Conservation (phyloP, 2,329 filamentous ascomycete genomes). For the Chrysoporthe puriensis region DNA sequence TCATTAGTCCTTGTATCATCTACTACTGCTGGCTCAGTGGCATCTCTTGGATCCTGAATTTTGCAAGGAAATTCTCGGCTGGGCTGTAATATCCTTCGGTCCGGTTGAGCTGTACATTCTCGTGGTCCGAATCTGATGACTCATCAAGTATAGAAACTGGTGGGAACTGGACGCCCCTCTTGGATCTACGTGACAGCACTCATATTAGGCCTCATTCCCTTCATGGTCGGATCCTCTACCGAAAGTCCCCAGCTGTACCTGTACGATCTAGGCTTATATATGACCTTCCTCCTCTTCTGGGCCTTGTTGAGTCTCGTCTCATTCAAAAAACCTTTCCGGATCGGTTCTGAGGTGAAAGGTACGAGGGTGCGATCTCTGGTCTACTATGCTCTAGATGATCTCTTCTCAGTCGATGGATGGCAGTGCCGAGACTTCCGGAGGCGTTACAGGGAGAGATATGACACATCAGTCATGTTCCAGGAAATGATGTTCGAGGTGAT, state of each 20-base stretch:
- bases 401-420: constrained; percentile 26
- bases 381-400: constrained; percentile 25
- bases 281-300: constrained; percentile 20
- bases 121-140: constrained; percentile 21
- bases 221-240: constrained; percentile 19
- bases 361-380: constrained; percentile 22
- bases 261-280: constrained; percentile 21
- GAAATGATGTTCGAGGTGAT: constrained; percentile 26
- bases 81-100: constrained; percentile 58
- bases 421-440: constrained; percentile 20
- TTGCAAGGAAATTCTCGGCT: constrained; percentile 60
- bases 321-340: constrained; percentile 19
- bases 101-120: constrained; percentile 37
- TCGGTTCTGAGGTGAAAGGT: constrained; percentile 17
- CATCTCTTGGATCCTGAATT: background rate
- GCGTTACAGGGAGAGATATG: constrained; percentile 24
- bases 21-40: constrained; percentile 25
- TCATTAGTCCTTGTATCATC: constrained; percentile 26
- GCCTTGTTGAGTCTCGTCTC: constrained; percentile 19
- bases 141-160: constrained; percentile 14
- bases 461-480: constrained; percentile 20
- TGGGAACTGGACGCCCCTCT: constrained; percentile 27
- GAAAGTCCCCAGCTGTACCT: constrained; percentile 21
- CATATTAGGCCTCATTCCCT: constrained; percentile 15
- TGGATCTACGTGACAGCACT: constrained; percentile 24